phyloP scores from a whole-genome alignment of 2,329 filamentous ascomycete genomes.

The Fusarium sp. region DNA sequence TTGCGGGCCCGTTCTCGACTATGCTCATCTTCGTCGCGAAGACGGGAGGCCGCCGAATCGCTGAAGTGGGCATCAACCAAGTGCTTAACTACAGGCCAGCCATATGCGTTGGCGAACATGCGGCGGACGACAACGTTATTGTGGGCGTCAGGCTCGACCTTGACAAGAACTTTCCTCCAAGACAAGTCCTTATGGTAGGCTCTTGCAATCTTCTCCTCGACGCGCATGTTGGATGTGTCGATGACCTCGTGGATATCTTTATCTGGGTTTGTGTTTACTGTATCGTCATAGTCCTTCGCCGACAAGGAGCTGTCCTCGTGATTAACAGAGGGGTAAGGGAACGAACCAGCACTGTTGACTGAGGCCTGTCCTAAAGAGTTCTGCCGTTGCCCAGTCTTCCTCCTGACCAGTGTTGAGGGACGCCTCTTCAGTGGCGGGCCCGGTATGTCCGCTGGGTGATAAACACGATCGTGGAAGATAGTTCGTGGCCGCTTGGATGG shows the following conservation, averaged over 20 bases:
- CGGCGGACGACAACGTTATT: conserved; percentile 98
- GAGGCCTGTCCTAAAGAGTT: conserved; percentile 45
- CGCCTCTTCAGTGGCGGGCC: conserved; percentile 77
- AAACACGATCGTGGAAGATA: conserved; percentile 97
- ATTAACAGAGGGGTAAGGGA: conserved; percentile 52
- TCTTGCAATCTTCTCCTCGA: conserved; percentile 97
- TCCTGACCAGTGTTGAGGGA: conserved; percentile 53
- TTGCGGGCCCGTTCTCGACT: conserved; percentile 77
- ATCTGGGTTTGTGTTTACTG: conserved; percentile 60
- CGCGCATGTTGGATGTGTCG: conserved; percentile 80
- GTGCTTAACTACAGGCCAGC: conserved; percentile 97
- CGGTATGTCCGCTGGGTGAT: conserved; percentile 93
- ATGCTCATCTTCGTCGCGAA: conserved; percentile 75
- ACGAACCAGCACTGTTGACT: conserved; percentile 51
- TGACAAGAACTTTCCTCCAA: conserved; percentile 97
- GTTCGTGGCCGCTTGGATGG: conserved; percentile 85
- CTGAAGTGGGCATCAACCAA: conserved; percentile 95
- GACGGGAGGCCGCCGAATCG: conserved; percentile 72
- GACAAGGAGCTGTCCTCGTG: conserved; percentile 62
- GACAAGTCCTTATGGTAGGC: conserved; percentile 92
- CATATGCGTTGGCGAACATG: conserved; percentile 97
- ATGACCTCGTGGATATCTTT: conserved; percentile 57
- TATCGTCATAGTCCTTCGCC: conserved; percentile 66
- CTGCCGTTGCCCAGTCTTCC: conserved; percentile 49
- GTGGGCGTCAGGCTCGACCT: conserved; percentile 95